A percentile compares a stretch with the other conserved stretches of the same genome.
These are phyloP conservation scores for Phlegmacium glaucopus DNA, from an alignment of 768 basidiomycete genomes.

Conservation along the genomic window DNA sequence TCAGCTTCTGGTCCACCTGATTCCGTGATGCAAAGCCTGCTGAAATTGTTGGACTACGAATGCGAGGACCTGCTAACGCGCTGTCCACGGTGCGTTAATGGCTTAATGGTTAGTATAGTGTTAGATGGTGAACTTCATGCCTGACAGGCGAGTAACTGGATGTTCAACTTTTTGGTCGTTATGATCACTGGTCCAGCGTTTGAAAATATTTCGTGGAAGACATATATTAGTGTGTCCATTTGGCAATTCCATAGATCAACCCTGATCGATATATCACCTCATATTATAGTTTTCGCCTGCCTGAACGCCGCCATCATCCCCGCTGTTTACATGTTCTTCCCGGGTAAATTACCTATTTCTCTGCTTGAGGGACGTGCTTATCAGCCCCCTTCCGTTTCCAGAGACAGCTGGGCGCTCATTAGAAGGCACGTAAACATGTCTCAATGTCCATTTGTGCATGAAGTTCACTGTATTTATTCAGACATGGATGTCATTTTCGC, in stretches of 20 bases:
- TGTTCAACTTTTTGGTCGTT: conserved; percentile 57
- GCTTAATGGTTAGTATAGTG: not conserved
- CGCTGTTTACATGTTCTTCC: conserved; percentile 58
- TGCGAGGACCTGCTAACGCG: conserved; percentile 63
- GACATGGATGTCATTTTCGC: conserved; percentile 49
- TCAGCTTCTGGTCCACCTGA: not conserved
- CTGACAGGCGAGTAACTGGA: conserved; percentile 44
- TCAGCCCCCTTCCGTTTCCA: conserved; percentile 7
- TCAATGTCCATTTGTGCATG: not conserved
- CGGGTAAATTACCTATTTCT: conserved; percentile 13
- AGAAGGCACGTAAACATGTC: conserved; percentile 31
- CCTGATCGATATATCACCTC: not conserved
- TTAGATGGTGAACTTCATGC: not conserved
- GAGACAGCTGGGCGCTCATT: conserved; percentile 59
- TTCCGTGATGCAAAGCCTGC: conserved; percentile 44
- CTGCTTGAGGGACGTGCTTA: not conserved
- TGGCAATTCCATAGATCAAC: not conserved
- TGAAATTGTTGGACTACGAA: conserved; percentile 59
- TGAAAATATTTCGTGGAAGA: conserved; percentile 54
- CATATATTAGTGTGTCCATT: conserved; percentile 44
- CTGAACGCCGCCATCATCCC: conserved; percentile 57
- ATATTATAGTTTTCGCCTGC: conserved; percentile 42
- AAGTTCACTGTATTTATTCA: conserved; percentile 7
- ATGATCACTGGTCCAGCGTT: conserved; percentile 63
- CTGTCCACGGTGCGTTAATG: conserved; percentile 43